Base-by-base conservation (phyloP, 129 eudicot species). In the Logfia minima region DNA sequence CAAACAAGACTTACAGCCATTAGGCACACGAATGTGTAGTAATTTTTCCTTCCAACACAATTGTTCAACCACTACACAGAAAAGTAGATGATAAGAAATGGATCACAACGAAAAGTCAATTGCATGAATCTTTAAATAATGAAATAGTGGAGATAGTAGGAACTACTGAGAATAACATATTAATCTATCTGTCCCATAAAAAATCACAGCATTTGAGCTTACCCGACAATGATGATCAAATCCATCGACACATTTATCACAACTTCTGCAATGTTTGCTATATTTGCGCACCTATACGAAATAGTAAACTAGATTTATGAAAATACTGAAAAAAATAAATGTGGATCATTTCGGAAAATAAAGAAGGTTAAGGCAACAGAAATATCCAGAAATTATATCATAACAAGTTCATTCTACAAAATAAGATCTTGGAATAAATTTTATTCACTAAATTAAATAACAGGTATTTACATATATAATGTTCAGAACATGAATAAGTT, bases 211-310 rank as follows among this genome's bases (percentile, higher is more conserved):
- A 37, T 16, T 24, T 43, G 61, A 66, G 8, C 83, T 66, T 82
- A 95, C 99, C 97, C 94, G 90, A 60, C 99, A 95, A 77, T 95
- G 99, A 84, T 91, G 99, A 84, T 95, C 99, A 77, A 95, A 92
- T 73, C 93, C 97, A 73, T 95, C 99, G 37, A 92, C 99, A 32
- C 99, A 95, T 85, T 95, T 95, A 82, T 95, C 99, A 85, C 99
- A 95, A 71, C 99, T 95, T 88, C 99, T 87, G 85, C 99, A 95
- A 75, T 91, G 99, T 83, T 95, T 95, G 87, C 99, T 95, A 88
- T 75, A 95, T 79, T 91, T 91, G 76, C 94, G 93, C 43, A 94
- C 99, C 99, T 94, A 87, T 63, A 87, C 31, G 53, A 75, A 21
- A 71, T 31, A 9, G 14, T 31, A 74, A 59, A 56, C 79, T 67